These are phyloP conservation scores for Anthracocystis panici-leucophaei DNA, from an alignment of 1,284 basidiomycete genomes.

Conservation along the genomic window DNA sequence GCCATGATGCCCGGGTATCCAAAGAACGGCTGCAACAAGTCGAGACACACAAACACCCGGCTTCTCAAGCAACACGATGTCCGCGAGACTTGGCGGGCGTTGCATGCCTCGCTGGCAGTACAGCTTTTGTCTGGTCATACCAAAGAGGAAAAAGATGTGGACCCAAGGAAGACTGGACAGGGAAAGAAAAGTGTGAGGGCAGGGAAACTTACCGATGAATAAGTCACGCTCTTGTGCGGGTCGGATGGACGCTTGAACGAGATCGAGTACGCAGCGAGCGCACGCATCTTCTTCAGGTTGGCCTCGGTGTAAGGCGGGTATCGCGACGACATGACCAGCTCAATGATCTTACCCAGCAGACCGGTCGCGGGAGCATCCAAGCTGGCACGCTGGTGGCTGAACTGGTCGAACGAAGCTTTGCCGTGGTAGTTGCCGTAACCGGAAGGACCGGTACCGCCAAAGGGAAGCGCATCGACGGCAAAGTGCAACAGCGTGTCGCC, in stretches of 20 bases:
- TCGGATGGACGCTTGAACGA: conserved; percentile 57
- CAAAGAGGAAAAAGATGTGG: neutral
- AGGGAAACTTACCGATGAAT: conserved; percentile 44
- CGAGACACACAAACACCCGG: conserved; percentile 3
- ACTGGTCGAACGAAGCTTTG: conserved; percentile 73
- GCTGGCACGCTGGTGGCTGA: conserved; percentile 72
- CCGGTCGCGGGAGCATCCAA: conserved; percentile 71
- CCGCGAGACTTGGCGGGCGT: neutral
- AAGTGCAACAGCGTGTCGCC: conserved; percentile 70
- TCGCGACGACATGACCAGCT: conserved; percentile 65
- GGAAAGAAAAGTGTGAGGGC: neutral
- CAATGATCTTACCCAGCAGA: conserved; percentile 66
- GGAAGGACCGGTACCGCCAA: conserved; percentile 72
- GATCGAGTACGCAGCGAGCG: conserved; percentile 40
- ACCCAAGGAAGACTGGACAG: neutral
- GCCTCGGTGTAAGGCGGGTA: conserved; percentile 70
- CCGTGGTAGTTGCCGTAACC: conserved; percentile 73
- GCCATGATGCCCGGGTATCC: too few relatives aligned
- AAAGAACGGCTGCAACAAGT: neutral
- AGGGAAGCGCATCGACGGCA: conserved; percentile 74
- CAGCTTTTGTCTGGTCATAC: neutral
- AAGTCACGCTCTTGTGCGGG: conserved; percentile 52
- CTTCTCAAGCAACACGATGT: too few relatives aligned
- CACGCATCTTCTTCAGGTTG: conserved; percentile 56
- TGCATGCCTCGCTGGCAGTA: neutral